Conservation (phyloP, 169 alveolate species). For the Cystoisospora suis region DNA sequence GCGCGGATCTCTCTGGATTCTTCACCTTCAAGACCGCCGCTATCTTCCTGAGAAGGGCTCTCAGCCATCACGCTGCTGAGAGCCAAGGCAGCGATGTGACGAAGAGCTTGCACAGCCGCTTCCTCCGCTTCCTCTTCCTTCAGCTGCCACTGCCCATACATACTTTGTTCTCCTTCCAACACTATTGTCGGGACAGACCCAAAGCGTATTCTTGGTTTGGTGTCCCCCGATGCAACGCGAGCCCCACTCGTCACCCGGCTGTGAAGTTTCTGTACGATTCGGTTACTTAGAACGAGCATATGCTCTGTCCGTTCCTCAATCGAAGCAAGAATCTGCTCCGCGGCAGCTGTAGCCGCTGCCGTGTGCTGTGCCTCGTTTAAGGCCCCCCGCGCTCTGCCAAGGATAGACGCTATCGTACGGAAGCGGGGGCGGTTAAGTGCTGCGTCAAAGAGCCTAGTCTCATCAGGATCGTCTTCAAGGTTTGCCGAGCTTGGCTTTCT, state of each 20-base stretch:
- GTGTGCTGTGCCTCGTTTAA: neutral
- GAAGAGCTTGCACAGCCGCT: neutral
- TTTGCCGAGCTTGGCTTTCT: no score
- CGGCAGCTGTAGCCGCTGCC: neutral
- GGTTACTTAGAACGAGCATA: neutral
- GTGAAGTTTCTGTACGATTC: neutral
- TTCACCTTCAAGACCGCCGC: neutral
- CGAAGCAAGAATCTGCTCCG: neutral
- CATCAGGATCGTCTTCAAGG: no score
- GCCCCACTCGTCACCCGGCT: neutral
- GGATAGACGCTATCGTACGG: neutral
- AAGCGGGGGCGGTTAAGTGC: no score
- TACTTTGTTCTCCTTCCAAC: neutral
- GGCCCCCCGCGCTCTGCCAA: neutral
- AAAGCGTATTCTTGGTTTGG: neutral
- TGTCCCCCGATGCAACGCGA: neutral
- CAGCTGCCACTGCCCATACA: conserved; percentile 20
- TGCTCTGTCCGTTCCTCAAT: neutral
- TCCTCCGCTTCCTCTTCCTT: neutral
- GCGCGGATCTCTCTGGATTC: neutral
- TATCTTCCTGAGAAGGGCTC: neutral
- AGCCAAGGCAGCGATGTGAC: neutral
- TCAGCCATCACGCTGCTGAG: neutral
- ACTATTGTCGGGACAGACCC: neutral
- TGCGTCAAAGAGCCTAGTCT: no score